Conservation (phyloP, 78 protist species). For the Emiliania huxleyi region DNA sequence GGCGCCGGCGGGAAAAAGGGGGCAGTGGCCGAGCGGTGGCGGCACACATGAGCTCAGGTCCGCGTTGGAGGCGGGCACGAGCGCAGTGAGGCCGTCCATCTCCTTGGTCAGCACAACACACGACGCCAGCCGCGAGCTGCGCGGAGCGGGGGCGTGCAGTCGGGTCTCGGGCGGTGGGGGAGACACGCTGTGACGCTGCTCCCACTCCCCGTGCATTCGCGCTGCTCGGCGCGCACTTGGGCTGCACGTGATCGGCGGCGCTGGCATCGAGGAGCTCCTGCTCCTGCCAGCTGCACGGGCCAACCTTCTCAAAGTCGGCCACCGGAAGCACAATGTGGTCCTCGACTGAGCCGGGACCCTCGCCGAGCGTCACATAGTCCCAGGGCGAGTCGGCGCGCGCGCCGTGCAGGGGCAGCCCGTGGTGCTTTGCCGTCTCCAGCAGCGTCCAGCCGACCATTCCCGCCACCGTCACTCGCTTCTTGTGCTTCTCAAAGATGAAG, state of each 20-base stretch:
- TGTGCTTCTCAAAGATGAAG: not conserved
- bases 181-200: no score
- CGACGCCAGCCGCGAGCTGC: not conserved
- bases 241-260: not conserved
- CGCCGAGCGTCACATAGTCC: not conserved
- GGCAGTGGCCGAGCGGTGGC: no score
- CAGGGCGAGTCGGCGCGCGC: not conserved
- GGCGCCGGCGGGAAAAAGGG: no score
- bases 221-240: not conserved
- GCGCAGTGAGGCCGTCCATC: not conserved
- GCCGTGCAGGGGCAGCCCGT: not conserved
- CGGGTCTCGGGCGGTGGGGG: no score
- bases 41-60: not conserved
- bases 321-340: not conserved
- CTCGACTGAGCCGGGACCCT: not conserved
- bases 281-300: not conserved
- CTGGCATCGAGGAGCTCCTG: not conserved
- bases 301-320: not conserved
- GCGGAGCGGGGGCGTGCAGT: no score
- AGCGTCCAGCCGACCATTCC: slow-evolving; percentile 12
- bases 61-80: not conserved
- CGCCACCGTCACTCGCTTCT: not conserved
- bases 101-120: not conserved
- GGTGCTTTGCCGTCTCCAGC: slow-evolving; percentile 10
- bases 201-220: no score